Base-by-base conservation (phyloP, 169 alveolate species). In the Ichthyophthirius multifiliis region DNA sequence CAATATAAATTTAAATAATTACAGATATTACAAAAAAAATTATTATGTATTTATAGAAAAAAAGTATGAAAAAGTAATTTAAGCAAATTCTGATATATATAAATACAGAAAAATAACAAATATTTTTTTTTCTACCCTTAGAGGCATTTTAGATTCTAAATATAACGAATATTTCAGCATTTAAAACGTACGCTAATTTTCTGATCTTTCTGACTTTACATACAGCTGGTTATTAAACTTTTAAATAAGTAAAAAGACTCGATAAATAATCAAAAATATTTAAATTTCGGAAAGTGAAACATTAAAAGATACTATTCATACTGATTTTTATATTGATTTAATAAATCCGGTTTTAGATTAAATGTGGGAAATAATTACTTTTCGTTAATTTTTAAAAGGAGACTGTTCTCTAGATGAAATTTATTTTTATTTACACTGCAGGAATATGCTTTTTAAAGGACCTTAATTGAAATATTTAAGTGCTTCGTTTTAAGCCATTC, bases 91-190 rank as follows among this genome's bases (percentile, higher is more conserved):
- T 55, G 43, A 55, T 27, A 55, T 55, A 3, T 55, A 55, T 23
- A 55, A 55, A 23, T 55, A 27, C 18, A 55, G 71, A 55, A 55
- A 55, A 55, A 39, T 55, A 1, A 55, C 71, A 4, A 55, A 55
- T 5, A 18, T 55, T 6, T 55, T 55, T 55, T 27, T 55, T 34
- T 34, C 43, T 3, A 15, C 2, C 23, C 41, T 55, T 20, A 55
- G 71, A 65, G 75, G 32, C 62, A 67, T 67, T 0, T 30, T 67
- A n/a, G 77, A 67, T 39, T 35, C 77, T 10, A 67, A 67, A 30
- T 67, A 44, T 41, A 67, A 67, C 30, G 77, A 67, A 30, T 41
- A 32, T 39, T 16, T 67, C 1, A 35, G 32, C 2, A 41, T 39
- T 1, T 41, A 34, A 16, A 39, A 67, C 16, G 35, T 37, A 3